Base-by-base conservation (phyloP, 768 basidiomycete species). In the Mycena rosella region DNA sequence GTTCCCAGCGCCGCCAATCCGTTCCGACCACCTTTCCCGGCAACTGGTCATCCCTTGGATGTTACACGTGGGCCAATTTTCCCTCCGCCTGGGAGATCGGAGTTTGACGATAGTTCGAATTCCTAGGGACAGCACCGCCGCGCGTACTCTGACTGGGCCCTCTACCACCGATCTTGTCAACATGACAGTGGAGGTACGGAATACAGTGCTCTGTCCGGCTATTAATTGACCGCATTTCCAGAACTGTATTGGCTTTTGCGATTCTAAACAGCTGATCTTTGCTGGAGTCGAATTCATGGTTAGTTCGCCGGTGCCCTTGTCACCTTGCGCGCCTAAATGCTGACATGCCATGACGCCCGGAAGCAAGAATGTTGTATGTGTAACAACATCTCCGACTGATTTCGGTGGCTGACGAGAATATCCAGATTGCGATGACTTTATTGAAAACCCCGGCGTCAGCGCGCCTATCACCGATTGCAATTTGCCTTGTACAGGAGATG, bases 241-340 rank as follows among this genome's bases (percentile, higher is more conserved):
- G 69, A 71, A 67, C 34, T 88, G 87, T 71, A 83, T 87, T 67
- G 72, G 68, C 22, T 88, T 84, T 72, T 88, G 87, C 74, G 78
- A 82, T 36, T 56, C 78, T n/a, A 76, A 82, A 60, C 70, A 76
- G 11, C 92, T 82, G 74, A 77, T 89, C 64, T 92, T 86, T 70
- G 91, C 92, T 20, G 93, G 93, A 17, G 83, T 88, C 20, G 92
- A 94, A 77, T 93, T 84, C 29, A 74, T 74, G 60, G 78, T 78
- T 60, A 55, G 76, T 72, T 57, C 36, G 52, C 10, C 51, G 2
- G 18, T 54, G 55, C n/a, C 51, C 40, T 70, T 36, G 56, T 32
- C 58, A 27, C 54, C 44, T 14, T 5, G 13, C 7, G n/a, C n/a
- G n/a, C n/a, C n/a, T n/a, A n/a, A 15, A 74, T 78, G 76, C 32